Evolutionary conservation across 1,284 basidiomycete species (phyloP), one percentile per base, ranked within the genome.

Genomic region (Xanthoconium separans): DNA sequence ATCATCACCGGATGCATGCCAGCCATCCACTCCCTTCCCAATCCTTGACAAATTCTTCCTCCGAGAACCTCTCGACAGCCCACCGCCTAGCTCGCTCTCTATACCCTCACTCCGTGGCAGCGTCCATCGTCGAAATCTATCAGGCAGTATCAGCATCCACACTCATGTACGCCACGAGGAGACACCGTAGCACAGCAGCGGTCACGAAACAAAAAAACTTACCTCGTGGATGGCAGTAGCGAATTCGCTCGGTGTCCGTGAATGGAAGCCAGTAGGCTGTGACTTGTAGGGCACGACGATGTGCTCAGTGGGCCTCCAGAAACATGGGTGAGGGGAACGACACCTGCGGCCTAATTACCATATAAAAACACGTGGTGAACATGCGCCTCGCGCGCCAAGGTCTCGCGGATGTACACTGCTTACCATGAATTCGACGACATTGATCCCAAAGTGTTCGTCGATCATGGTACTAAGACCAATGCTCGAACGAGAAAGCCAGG

Each of bases 371-470:
- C 30, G 57, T 29, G 47, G 46, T 61, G 11, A 61, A 60, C 61
- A 61, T 36, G 51, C 47, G 51, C 36, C 0, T 8, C 24, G 24
- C 24, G n/a, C n/a, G n/a, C n/a, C n/a, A n/a, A n/a, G 24, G 24
- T 24, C n/a, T n/a, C n/a, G 24, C 7, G 51, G 63, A 5, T 36
- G 6, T 24, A 44, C 50, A 41, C 40, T 34, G 70, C 83, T 54
- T 50, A 91, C 94, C 95, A 98, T 96, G 64, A 93, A 96, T 70
- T 99, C 96, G 9, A 99, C 96, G 18, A 99, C 82, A 63, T 95
- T 97, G 70, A 99, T 99, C 2, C 97, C 97, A 63, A 99, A 99
- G 70, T 99, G 96, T 71, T 99, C 97, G 67, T 99, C 95, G 1
- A 95, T 84, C 96, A 99, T 99, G 5, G 96, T 98, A 66, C 92